Percentiles rank a stretch among this genome's conserved stretches.
Evolutionary conservation across 2,329 filamentous ascomycete genomes (phyloP).

Genomic region (Arthrobotrys megalospora): DNA sequence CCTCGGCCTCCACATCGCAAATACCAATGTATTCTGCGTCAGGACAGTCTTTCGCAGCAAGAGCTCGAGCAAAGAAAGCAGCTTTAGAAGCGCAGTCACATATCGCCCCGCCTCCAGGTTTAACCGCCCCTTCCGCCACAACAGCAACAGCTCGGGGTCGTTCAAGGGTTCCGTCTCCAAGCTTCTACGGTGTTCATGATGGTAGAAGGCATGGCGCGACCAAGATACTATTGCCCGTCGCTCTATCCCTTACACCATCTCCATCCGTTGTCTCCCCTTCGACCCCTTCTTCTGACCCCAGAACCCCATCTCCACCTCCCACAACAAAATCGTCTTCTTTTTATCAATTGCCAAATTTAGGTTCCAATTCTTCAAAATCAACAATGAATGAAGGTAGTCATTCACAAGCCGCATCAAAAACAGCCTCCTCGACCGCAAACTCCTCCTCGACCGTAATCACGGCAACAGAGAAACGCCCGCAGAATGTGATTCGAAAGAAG

Average conservation of each 20-base stretch:
- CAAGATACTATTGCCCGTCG: constrained; percentile 46
- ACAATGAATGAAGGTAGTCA: constrained; percentile 42
- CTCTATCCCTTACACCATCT: constrained; percentile 37
- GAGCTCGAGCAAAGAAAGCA: constrained; percentile 50
- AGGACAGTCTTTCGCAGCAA: constrained; percentile 43
- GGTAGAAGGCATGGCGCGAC: constrained; percentile 38
- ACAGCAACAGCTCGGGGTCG: constrained; percentile 21
- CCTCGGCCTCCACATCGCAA: constrained; percentile 51
- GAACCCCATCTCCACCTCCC: constrained; percentile 55
- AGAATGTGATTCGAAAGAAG: constrained; percentile 52
- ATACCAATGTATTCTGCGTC: constrained; percentile 41
- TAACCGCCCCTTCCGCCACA: constrained; percentile 25
- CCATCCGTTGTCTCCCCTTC: constrained; percentile 44
- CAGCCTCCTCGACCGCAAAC: constrained; percentile 29
- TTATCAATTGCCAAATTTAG: constrained; percentile 24
- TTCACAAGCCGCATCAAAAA: constrained; percentile 39
- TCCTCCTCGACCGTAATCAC: constrained; percentile 37
- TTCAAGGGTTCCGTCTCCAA: constrained; percentile 46
- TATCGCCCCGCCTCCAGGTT: constrained; percentile 42
- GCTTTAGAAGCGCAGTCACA: constrained; percentile 39
- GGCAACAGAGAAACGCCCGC: constrained; percentile 43
- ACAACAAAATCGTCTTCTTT: constrained; percentile 30
- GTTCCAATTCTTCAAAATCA: constrained; percentile 41
- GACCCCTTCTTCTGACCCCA: constrained; percentile 44
- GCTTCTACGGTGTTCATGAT: constrained; percentile 49